Evolutionary conservation across 2,329 filamentous ascomycete species (phyloP).

Genomic region (Penicillium sp.): DNA sequence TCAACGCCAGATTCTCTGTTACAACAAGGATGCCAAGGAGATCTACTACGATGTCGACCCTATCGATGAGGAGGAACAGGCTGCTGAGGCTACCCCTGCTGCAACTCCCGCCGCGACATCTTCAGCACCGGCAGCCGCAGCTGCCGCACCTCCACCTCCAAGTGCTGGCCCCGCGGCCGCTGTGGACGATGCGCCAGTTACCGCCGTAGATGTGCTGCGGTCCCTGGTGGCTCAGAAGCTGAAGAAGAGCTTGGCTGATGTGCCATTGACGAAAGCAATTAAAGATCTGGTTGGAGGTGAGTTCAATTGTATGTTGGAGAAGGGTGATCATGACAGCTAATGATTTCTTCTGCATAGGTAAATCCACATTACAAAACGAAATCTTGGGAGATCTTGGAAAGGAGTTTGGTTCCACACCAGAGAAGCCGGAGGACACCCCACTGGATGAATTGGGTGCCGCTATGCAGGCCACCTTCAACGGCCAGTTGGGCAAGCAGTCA

Average conservation of each 20-base stretch:
- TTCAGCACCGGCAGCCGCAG: slow-evolving; percentile 49
- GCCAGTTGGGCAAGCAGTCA: slow-evolving; percentile 95
- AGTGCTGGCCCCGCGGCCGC: slow-evolving; percentile 83
- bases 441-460: slow-evolving; percentile 91
- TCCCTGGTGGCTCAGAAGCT: slow-evolving; percentile 93
- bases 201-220: slow-evolving; percentile 85
- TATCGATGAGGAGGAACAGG: slow-evolving; percentile 78
- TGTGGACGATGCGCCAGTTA: slow-evolving; percentile 82
- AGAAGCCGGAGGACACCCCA: slow-evolving; percentile 97
- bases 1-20: slow-evolving; percentile 96
- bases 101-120: slow-evolving; percentile 41
- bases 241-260: slow-evolving; percentile 87
- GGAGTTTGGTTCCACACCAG: slow-evolving; percentile 95
- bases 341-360: slow-evolving; percentile 59
- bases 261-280: slow-evolving; percentile 94
- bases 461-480: slow-evolving; percentile 99
- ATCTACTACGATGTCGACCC: slow-evolving; percentile 99
- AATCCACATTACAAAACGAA: slow-evolving; percentile 98
- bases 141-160: slow-evolving; percentile 60
- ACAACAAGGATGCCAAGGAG: slow-evolving; percentile 98
- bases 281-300: slow-evolving; percentile 96
- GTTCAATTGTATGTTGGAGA: slow-evolving; percentile 37
- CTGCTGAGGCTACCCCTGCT: slow-evolving; percentile 40
- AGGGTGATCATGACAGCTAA: neutral
- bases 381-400: slow-evolving; percentile 97